Evolutionary conservation across 2,329 filamentous ascomycete genomes (phyloP).

Genomic region (Diaporthe caulivora): DNA sequence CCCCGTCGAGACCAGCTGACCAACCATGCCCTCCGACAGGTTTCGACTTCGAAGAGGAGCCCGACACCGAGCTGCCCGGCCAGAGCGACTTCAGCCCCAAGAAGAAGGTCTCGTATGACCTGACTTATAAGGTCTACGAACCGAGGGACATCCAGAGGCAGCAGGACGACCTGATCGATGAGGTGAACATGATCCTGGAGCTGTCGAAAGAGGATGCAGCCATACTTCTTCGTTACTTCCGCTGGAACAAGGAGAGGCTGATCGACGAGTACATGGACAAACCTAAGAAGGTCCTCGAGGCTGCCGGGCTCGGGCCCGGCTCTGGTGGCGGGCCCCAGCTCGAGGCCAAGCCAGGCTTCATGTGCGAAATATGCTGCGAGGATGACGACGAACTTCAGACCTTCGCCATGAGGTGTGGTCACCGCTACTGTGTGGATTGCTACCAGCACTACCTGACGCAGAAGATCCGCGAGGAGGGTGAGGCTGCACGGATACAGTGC

Average conservation of each 20-base stretch:
- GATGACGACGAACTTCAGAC: constrained; percentile 82
- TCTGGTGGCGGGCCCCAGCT: constrained; percentile 74
- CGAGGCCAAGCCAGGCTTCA: constrained; percentile 79
- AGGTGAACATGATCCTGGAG: constrained; percentile 92
- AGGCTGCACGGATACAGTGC: constrained; percentile 94
- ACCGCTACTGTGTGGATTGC: constrained; percentile 93
- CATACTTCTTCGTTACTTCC: constrained; percentile 87
- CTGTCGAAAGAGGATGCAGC: constrained; percentile 90
- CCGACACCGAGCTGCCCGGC: constrained; percentile 65
- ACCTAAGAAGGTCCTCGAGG: constrained; percentile 82
- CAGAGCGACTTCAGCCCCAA: constrained; percentile 76
- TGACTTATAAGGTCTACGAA: constrained; percentile 84
- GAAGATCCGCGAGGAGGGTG: constrained; percentile 95
- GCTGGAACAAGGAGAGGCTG: constrained; percentile 96
- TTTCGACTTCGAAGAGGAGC: constrained; percentile 70
- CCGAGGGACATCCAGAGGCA: constrained; percentile 86
- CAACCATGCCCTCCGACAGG: constrained; percentile 53
- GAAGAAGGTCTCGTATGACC: constrained; percentile 81
- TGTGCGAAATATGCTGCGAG: constrained; percentile 96
- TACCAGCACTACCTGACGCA: constrained; percentile 91
- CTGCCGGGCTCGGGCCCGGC: constrained; percentile 81
- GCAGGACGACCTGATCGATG: constrained; percentile 87
- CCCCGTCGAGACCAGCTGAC: constrained; percentile 27
- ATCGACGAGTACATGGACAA: constrained; percentile 98
- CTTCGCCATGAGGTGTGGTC: constrained; percentile 95